These are phyloP conservation scores for Trichoderma sp. DNA, from an alignment of 2,329 filamentous ascomycete genomes.

Conservation along the genomic window DNA sequence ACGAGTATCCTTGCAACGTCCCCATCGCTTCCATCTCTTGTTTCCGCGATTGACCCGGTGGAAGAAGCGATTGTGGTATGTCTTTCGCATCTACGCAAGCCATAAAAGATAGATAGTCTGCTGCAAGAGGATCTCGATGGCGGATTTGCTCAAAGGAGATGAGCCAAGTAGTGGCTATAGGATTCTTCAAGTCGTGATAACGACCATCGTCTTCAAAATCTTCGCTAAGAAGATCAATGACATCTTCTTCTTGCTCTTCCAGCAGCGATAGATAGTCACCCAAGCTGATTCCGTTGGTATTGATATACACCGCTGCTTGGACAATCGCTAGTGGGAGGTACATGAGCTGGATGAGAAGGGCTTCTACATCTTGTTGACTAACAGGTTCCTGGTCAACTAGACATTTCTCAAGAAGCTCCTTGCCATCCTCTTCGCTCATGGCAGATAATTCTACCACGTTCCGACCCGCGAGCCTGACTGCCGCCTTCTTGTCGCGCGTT, in stretches of 20 bases:
- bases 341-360: slow-evolving; percentile 34
- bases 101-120: slow-evolving; percentile 34
- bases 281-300: slow-evolving; percentile 28
- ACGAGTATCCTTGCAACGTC: not conserved
- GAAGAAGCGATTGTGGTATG: slow-evolving; percentile 34
- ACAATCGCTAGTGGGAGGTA: slow-evolving; percentile 39
- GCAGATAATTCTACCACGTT: not conserved
- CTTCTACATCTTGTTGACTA: not conserved
- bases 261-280: slow-evolving; percentile 32
- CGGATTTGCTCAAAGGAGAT: slow-evolving; percentile 38
- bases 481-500: slow-evolving; percentile 24
- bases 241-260: slow-evolving; percentile 26
- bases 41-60: slow-evolving; percentile 2
- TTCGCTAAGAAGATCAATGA: slow-evolving; percentile 32
- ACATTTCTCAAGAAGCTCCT: not conserved
- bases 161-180: slow-evolving; percentile 37
- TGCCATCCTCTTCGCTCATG: not conserved
- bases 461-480: slow-evolving; percentile 25
- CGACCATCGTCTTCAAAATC: slow-evolving; percentile 35
- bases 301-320: slow-evolving; percentile 41
- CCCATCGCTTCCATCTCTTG: slow-evolving; percentile 24
- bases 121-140: slow-evolving; percentile 29
- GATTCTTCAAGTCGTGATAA: slow-evolving; percentile 31
- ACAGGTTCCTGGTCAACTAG: not conserved
- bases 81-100: slow-evolving; percentile 33